These are phyloP conservation scores for Suillus brevipes DNA, from an alignment of 768 basidiomycete species.

Conservation along the genomic window DNA sequence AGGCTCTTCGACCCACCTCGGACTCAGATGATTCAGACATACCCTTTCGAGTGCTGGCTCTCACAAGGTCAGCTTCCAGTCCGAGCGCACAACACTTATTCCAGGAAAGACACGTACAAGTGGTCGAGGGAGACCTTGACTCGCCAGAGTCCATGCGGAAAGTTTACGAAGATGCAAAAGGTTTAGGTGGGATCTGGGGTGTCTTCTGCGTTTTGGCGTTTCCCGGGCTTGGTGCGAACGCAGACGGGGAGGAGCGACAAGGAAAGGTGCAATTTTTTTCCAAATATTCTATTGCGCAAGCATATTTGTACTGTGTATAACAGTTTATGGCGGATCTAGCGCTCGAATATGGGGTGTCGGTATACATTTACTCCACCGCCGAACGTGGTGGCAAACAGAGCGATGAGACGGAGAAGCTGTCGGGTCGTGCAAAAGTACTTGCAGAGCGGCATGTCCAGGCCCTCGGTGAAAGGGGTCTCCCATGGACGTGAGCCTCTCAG, in stretches of 20 bases:
- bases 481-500: slow-evolving; percentile 39
- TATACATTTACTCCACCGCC: slow-evolving; percentile 38
- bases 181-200: slow-evolving; percentile 36
- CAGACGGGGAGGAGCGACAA: slow-evolving; percentile 39
- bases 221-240: slow-evolving; percentile 42
- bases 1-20: slow-evolving; percentile 22
- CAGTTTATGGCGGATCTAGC: slow-evolving; percentile 39
- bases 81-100: slow-evolving; percentile 28
- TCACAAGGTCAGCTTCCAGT: slow-evolving; percentile 36
- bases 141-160: slow-evolving; percentile 26
- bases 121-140: slow-evolving; percentile 40
- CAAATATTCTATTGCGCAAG: background rate
- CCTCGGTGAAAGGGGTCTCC: slow-evolving; percentile 31
- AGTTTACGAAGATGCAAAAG: slow-evolving; percentile 37
- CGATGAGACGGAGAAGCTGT: slow-evolving; percentile 30
- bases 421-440: slow-evolving; percentile 35
- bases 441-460: slow-evolving; percentile 39
- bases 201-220: slow-evolving; percentile 41
- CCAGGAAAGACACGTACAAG: slow-evolving; percentile 26
- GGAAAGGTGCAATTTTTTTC: slow-evolving; percentile 33
- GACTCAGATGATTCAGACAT: slow-evolving; percentile 5
- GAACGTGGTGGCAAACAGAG: slow-evolving; percentile 39
- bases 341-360: slow-evolving; percentile 35
- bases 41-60: slow-evolving; percentile 37
- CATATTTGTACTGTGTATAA: background rate